These are phyloP conservation scores for Naganishia sp. DNA, from an alignment of 1,284 basidiomycete genomes.

Conservation along the genomic window DNA sequence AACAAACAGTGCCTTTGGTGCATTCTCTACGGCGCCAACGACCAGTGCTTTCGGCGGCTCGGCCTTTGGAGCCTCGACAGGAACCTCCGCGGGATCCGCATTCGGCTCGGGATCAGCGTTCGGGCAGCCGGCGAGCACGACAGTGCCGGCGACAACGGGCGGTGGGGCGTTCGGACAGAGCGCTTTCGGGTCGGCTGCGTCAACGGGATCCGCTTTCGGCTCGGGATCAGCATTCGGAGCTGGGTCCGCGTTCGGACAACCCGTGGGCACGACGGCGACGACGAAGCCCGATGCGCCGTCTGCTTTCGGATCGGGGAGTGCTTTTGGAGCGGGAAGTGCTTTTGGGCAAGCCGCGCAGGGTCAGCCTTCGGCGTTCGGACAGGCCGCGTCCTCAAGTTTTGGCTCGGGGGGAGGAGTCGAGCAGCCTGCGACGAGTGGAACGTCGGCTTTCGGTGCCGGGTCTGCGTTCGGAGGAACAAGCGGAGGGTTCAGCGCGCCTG, in stretches of 20 bases:
- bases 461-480: conserved; percentile 46
- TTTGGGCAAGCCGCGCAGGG: conserved; percentile 24
- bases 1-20: conserved; percentile 43
- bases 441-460: conserved; percentile 17
- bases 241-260: conserved; percentile 20
- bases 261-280: conserved; percentile 3
- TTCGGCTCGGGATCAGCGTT: conserved; percentile 42
- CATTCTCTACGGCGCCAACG: conserved; percentile 39
- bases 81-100: conserved; percentile 44
- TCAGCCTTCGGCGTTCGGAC: conserved; percentile 39
- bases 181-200: conserved; percentile 42
- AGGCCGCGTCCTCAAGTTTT: conserved; percentile 28
- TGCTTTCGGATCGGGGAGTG: conserved; percentile 53
- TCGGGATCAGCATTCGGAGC: conserved; percentile 35
- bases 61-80: conserved; percentile 43
- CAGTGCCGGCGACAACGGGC: conserved; percentile 21
- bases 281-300: conserved; percentile 3
- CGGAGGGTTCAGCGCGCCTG: conserved; percentile 61
- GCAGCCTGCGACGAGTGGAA: neutral
- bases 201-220: conserved; percentile 43
- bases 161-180: conserved; percentile 50
- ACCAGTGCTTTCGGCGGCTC: conserved; percentile 50
- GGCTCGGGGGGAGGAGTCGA: neutral
- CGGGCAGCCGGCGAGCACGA: conserved; percentile 36
- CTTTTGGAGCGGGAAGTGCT: conserved; percentile 56